Conservation (phyloP, 352 stramenopile species). For the Phytopythium cucurbitacearum region DNA sequence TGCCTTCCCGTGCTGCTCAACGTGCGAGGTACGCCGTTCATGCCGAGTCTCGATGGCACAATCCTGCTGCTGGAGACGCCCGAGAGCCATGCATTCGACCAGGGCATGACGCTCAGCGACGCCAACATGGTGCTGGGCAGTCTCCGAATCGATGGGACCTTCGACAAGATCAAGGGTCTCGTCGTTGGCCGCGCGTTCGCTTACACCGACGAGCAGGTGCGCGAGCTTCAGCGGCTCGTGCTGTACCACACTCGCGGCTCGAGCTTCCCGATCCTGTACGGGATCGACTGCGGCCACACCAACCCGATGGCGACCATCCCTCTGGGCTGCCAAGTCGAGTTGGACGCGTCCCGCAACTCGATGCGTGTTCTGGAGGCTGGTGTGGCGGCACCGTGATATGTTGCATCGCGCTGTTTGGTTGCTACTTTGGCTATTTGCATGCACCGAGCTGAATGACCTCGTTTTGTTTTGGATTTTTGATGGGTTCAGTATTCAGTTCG, state of each 20-base stretch:
- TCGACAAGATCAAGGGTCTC: conserved; percentile 41
- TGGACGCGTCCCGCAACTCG: conserved; percentile 28
- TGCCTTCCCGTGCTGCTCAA: conserved; percentile 59
- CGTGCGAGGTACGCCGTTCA: conserved; percentile 40
- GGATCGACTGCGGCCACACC: conserved; percentile 50
- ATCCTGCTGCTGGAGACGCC: conserved; percentile 56
- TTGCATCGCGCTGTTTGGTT: too few relatives aligned
- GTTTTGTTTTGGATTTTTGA: too few relatives aligned
- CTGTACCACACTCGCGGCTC: conserved; percentile 44
- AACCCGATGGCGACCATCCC: conserved; percentile 55
- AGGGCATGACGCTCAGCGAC: conserved; percentile 39
- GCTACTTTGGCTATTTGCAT: too few relatives aligned
- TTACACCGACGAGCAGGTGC: conserved; percentile 28
- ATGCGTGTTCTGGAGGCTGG: conserved; percentile 29
- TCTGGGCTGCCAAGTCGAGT: conserved; percentile 29
- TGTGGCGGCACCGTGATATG: conserved; percentile 6
- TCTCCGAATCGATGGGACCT: conserved; percentile 42
- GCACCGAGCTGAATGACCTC: too few relatives aligned
- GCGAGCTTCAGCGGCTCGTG: conserved; percentile 42
- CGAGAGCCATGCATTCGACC: conserved; percentile 42
- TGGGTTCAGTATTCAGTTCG: too few relatives aligned
- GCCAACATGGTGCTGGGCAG: conserved; percentile 46
- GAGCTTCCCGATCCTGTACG: conserved; percentile 55
- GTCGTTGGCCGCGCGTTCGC: conserved; percentile 49
- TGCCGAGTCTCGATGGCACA: conserved; percentile 29